phyloP scores from a whole-genome alignment of 129 eudicot genomes.

The Centaurea solstitialis region DNA sequence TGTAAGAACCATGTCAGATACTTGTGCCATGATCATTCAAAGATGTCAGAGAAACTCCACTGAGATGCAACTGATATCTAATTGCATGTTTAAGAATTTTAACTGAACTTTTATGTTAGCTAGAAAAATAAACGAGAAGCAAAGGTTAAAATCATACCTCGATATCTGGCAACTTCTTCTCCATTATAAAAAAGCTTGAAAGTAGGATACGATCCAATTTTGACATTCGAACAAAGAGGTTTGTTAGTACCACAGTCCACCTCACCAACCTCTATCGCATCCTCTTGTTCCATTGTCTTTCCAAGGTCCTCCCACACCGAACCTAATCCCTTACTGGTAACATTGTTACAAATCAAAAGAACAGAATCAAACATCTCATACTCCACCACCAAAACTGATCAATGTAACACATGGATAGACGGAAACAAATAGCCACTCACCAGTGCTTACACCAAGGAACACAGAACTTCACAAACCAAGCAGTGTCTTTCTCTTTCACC shows the following conservation, averaged over 20 bases:
- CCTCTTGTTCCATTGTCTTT: conserved; percentile 91
- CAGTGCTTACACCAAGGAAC: conserved; percentile 99
- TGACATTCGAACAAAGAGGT: conserved; percentile 79
- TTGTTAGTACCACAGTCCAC: conserved; percentile 82
- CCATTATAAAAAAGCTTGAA: conserved; percentile 95
- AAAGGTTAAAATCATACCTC: conserved; percentile 49
- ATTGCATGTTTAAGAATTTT: background rate
- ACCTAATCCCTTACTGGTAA: conserved; percentile 78
- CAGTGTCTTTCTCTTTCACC: conserved; percentile 97
- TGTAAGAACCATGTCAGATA: background rate
- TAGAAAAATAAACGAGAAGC: background rate
- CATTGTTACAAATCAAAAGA: conserved; percentile 13
- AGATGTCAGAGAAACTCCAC: background rate
- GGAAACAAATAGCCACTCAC: conserved; percentile 41
- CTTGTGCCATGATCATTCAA: conserved; percentile 9
- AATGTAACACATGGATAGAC: background rate
- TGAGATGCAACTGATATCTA: background rate
- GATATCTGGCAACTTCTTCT: conserved; percentile 85
- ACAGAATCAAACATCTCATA: background rate
- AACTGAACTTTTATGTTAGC: background rate
- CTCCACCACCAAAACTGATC: background rate
- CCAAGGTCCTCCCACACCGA: conserved; percentile 93
- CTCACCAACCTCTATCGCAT: conserved; percentile 94
- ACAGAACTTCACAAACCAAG: conserved; percentile 96
- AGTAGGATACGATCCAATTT: conserved; percentile 91